phyloP scores from a whole-genome alignment of 2,329 filamentous ascomycete species.

The Epicoccum sorghinum region DNA sequence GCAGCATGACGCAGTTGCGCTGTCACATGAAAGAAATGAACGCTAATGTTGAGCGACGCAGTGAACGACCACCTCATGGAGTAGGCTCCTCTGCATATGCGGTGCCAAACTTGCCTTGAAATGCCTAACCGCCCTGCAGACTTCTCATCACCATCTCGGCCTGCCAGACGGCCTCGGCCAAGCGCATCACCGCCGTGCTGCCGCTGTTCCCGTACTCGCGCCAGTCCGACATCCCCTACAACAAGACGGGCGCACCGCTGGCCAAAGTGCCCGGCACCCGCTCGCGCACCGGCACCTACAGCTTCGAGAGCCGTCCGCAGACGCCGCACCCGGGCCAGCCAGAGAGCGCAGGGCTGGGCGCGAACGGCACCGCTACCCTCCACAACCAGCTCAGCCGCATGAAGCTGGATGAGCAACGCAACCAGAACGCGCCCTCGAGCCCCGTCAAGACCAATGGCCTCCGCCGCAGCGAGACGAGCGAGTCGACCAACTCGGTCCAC shows the following conservation, averaged over 20 bases:
- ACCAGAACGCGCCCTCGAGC: conserved; percentile 29
- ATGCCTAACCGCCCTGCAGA: conserved; percentile 37
- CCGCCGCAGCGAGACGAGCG: conserved; percentile 42
- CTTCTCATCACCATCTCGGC: conserved; percentile 98
- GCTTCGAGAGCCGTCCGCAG: conserved; percentile 89
- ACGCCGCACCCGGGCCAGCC: conserved; percentile 77
- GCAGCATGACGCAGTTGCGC: neutral
- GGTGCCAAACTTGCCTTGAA: conserved; percentile 29
- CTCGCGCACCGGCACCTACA: conserved; percentile 63
- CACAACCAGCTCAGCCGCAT: conserved; percentile 76
- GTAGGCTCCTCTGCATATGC: conserved; percentile 35
- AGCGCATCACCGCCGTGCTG: conserved; percentile 89
- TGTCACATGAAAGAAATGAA: conserved; percentile 12
- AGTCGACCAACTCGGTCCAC: conserved; percentile 35
- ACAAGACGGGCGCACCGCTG: conserved; percentile 90
- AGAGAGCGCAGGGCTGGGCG: conserved; percentile 66
- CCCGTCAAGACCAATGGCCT: conserved; percentile 35
- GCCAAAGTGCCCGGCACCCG: conserved; percentile 63
- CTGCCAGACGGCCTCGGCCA: conserved; percentile 92
- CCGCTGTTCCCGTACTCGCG: conserved; percentile 96
- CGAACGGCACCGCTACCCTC: conserved; percentile 69
- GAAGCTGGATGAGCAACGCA: conserved; percentile 63
- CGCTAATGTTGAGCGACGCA: conserved; percentile 15
- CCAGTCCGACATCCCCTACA: conserved; percentile 95
- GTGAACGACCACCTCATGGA: conserved; percentile 98